Evolutionary conservation across 495 filamentous ascomycete species (phyloP).

Genomic region (Astrothelium macrocarpum): DNA sequence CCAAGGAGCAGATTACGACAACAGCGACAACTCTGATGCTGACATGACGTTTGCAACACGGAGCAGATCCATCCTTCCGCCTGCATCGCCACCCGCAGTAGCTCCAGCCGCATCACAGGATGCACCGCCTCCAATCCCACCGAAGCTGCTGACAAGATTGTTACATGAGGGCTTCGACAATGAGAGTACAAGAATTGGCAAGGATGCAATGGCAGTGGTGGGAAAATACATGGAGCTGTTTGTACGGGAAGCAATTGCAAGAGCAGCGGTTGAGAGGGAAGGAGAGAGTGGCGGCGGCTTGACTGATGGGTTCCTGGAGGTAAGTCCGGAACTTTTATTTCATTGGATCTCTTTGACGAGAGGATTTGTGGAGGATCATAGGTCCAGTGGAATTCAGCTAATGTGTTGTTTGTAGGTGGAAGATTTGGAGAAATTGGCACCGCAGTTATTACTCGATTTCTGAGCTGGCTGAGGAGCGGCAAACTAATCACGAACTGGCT

Average conservation of each 20-base stretch:
- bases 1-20: not conserved
- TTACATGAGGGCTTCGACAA: conserved; percentile 70
- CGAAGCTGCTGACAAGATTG: conserved; percentile 61
- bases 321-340: conserved; percentile 31
- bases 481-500: not conserved
- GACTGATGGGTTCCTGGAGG: conserved; percentile 62
- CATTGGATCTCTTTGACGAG: not conserved
- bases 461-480: conserved; percentile 23
- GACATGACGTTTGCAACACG: conserved; percentile 7
- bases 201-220: conserved; percentile 67
- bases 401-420: conserved; percentile 44
- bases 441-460: conserved; percentile 85
- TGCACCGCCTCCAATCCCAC: conserved; percentile 49
- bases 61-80: not conserved
- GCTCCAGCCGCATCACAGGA: conserved; percentile 9
- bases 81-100: not conserved
- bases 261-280: conserved; percentile 59
- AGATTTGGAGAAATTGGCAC: conserved; percentile 83
- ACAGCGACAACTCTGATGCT: conserved; percentile 12
- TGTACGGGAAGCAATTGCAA: conserved; percentile 80
- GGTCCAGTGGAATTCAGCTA: conserved; percentile 8
- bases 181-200: conserved; percentile 59
- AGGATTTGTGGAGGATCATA: conserved; percentile 7
- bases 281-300: conserved; percentile 27
- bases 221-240: conserved; percentile 88